Evolutionary conservation across 768 basidiomycete genomes (phyloP), one percentile per base, ranked within the genome.

Genomic region (Paxillus ammoniavirescens): DNA sequence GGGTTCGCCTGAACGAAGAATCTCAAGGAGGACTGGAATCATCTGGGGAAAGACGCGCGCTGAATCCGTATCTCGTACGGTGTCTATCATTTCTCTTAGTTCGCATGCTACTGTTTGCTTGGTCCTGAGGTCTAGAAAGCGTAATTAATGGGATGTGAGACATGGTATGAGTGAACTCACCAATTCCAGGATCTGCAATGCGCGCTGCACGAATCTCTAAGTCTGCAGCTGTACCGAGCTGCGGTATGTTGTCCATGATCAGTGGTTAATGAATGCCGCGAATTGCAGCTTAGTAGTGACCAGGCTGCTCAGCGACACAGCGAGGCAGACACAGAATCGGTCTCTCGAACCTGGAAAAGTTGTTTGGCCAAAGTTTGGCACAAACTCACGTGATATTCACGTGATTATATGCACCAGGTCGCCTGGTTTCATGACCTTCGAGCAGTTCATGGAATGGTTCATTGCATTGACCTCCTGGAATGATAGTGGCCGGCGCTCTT

Each of bases 1-100:
- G 8, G 83, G 79, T 50, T 88, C 82, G 47, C 84, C 84, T 37
- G 82, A 81, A 49, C 82, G 84, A 43, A 93, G 75, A 15, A 91
- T 76, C 59, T 89, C 86, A 26, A 90, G 74, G 26, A 93, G 72
- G 23, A 87, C 81, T 14, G 87, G 86, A 48, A 91, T 83, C 65
- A 91, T 83, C 58, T 83, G 82, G 7, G 84, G 83, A 18, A 91
- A 76, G 33, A 84, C 84, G 18, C 86, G 82, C 38, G 79, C 73
- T 14, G 84, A 82, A 58, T 93, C 91, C 15, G 81, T 74, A 55
- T 93, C 91, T 51, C 87, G 78, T 38, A 89, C 81, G 14, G 84
- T 84, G 62, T 93, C 91, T 59, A 93, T 77, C 75, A 86, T 82
- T 67, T 93, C 90, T 52, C 89, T 80, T 54, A 93, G 82, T 66